Evolutionary conservation across 768 basidiomycete genomes (phyloP), one percentile per base, ranked within the genome.

Genomic region (Rubroboletus pulcherrimus): DNA sequence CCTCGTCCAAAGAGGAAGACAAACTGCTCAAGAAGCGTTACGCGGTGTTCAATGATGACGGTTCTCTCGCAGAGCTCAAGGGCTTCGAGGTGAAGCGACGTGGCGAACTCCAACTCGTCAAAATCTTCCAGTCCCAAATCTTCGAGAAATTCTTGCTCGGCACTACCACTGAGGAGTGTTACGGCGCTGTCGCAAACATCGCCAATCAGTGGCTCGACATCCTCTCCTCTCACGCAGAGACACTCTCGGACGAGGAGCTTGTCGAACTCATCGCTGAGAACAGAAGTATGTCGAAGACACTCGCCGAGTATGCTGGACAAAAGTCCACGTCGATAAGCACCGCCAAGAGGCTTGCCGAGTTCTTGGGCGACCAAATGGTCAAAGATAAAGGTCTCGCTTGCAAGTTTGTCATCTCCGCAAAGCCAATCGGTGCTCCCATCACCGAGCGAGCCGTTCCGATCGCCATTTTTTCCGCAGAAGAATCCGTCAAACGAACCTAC

Each of bases 281-380:
- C 70, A 77, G 97, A 57, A 96, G 93, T 68, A 99, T 99, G 97
- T 88, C 91, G 17, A 94, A 84, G 73, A 99, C 97, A 2, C 77
- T 99, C 46, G 91, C 94, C 1, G 97, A 98, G 72, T 98, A 99
- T 67, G 97, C 81, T 4, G 86, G 84, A 7, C 97, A 99, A 69
- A 99, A 99, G 73, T 98, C 95, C 31, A 99, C 97, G 0, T 97
- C 95, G 2, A 99, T 99, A 75, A 93, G 90, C 61, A 99, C 97
- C 1, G 97, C 97, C 4, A 86, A 82, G 61, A 86, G 97, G 56
- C 79, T 99, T 21, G 94, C 97, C 2, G 97, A 99, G 69, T 98
- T 99, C 75, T 74, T 99, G 53, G 97, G 97, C 33, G 87, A 94
- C 67, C 91, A 94, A 64, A 99, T 99, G 97, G 95, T 98, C 64